A percentile compares a stretch with the other conserved stretches of the same genome.
Conservation (phyloP, 257 asterid genomes). For the Solanum pennellii region DNA sequence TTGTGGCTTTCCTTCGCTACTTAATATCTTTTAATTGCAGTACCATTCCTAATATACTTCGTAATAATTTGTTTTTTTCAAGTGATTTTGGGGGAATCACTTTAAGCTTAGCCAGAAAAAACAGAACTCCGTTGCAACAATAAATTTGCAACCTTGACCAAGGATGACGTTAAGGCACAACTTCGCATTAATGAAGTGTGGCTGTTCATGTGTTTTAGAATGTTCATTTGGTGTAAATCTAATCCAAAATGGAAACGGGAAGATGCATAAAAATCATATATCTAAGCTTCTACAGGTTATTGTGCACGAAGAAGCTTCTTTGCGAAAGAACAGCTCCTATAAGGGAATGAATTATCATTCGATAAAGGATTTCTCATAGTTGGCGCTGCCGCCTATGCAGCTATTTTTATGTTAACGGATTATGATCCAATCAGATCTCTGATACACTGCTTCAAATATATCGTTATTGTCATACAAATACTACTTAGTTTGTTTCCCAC, state of each 20-base stretch:
- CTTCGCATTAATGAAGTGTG: neutral
- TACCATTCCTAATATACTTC: neutral
- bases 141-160: neutral
- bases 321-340: neutral
- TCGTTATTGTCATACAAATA: neutral
- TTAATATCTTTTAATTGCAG: neutral
- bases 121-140: neutral
- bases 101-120: no score
- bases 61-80: neutral
- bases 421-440: neutral
- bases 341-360: neutral
- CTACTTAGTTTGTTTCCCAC: neutral
- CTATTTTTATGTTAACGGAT: neutral
- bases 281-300: neutral
- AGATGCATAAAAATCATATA: neutral
- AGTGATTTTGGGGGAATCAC: neutral
- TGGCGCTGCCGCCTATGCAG: neutral
- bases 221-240: neutral
- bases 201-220: neutral
- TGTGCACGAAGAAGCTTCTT: neutral
- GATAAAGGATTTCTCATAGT: neutral
- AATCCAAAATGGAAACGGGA: neutral
- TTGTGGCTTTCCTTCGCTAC: neutral
- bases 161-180: neutral
- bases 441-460: neutral